Conservation (phyloP, 1,284 basidiomycete species). For the Sporisorium scitamineum region DNA sequence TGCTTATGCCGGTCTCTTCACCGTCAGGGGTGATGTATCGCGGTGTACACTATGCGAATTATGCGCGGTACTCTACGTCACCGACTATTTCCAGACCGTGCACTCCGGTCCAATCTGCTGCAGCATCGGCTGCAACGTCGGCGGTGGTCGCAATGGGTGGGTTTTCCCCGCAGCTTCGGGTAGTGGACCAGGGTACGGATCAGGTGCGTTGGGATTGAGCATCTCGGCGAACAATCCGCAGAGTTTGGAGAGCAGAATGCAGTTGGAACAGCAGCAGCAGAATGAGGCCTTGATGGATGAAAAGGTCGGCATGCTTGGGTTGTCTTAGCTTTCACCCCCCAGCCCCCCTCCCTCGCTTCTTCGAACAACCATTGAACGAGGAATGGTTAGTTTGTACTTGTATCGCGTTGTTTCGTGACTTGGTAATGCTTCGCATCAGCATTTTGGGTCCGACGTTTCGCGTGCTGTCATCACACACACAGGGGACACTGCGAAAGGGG, state of each 20-base stretch:
- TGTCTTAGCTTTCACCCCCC: conserved; percentile 17
- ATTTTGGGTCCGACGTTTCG: too few species aligned
- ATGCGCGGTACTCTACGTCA: conserved; percentile 37
- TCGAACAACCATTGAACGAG: too few species aligned
- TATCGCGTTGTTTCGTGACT: not conserved
- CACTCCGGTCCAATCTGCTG: conserved; percentile 23
- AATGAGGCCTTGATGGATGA: conserved; percentile 48
- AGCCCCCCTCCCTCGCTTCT: too few species aligned
- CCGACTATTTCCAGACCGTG: conserved; percentile 45
- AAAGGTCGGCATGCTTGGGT: conserved; percentile 39
- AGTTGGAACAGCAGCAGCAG: conserved; percentile 36
- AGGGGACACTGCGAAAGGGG: too few species aligned
- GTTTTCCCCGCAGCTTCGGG: conserved; percentile 40
- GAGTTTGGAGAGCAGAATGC: conserved; percentile 21
- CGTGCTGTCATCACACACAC: not conserved
- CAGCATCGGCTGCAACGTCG: not conserved
- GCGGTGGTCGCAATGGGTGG: conserved; percentile 15
- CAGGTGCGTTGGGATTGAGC: conserved; percentile 46
- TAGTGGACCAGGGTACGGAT: conserved; percentile 53
- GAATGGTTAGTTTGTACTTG: conserved; percentile 8
- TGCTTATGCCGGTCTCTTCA: conserved; percentile 36
- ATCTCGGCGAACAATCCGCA: conserved; percentile 42
- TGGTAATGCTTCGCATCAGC: not conserved
- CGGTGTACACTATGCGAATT: conserved; percentile 20
- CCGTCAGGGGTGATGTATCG: conserved; percentile 26